Base-by-base conservation (phyloP, 176 grass and related monocot genomes). In the Poa annua region DNA sequence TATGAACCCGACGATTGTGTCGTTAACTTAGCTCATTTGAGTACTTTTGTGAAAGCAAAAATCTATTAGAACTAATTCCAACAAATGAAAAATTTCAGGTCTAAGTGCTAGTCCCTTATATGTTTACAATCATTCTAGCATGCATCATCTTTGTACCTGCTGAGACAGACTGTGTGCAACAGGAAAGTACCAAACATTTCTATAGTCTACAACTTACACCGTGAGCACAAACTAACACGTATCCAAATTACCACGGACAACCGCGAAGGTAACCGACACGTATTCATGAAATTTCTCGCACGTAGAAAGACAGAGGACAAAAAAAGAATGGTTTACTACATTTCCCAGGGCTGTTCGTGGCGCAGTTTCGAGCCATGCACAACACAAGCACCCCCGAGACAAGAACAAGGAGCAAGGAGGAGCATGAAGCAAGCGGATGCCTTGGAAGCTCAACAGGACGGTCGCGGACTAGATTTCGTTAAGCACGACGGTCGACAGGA, bases 331-430 rank as follows among this genome's bases (percentile, higher is more conserved):
- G 41, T 42, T 11, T 33, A 45, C 22, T 49, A 66, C 24, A 75
- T 65, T 68, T 66, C 60, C 59, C 71, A 35, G 25, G 16, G 11
- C 20, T 78, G 48, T 15, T 78, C 50, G 15, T 64, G 41, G 19
- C 78, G 70, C 29, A 77, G 80, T 45, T 82, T 56, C 20, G 7
- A 56, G 71, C 63, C 56, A 86, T 82, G 78, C 71, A 64, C 59
- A 29, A 26, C 59, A 62, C 61, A 49, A 49, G 13, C 13, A 49
- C 3, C 47, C 61, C 61, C 25, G 2, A 44, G 8, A 44, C 65
- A 84, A 11, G n/a, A 80, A 51, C 29, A 29, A 29, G 29, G 49
- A 19, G 33, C 22, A 5, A 45, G 14, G 44, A 48, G 44, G 24
- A 19, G 4, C 64, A 78, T 67, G 35, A 12, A 62, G 61, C 44